A percentile compares a stretch with the other conserved stretches of the same genome.
These are phyloP conservation scores for Irpex sp. DNA, from an alignment of 1,284 basidiomycete species.

Conservation along the genomic window DNA sequence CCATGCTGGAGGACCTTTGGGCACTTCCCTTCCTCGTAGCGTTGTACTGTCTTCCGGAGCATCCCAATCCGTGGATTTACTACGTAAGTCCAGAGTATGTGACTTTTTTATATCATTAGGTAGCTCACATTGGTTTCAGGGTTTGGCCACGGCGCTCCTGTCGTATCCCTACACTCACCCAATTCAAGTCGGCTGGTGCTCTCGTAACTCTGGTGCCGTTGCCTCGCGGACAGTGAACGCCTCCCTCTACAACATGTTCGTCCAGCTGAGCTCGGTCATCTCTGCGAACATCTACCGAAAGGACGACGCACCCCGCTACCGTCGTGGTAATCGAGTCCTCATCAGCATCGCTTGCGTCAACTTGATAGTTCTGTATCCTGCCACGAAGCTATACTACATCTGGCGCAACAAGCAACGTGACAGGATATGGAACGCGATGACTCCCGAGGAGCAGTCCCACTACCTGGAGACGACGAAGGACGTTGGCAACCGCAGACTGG, in stretches of 20 bases:
- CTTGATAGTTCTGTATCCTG: slow-evolving; percentile 45
- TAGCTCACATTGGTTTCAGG: slow-evolving; percentile 15
- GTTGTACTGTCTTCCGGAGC: slow-evolving; percentile 39
- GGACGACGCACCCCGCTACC: slow-evolving; percentile 51
- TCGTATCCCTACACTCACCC: slow-evolving; percentile 35
- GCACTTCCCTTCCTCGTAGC: slow-evolving; percentile 49
- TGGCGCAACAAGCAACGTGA: slow-evolving; percentile 48
- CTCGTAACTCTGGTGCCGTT: slow-evolving; percentile 51
- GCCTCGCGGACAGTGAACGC: slow-evolving; percentile 53
- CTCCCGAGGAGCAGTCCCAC: slow-evolving; percentile 35
- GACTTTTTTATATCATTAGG: not conserved
- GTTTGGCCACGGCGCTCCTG: slow-evolving; percentile 26
- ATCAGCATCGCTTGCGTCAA: slow-evolving; percentile 46
- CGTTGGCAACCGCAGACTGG: slow-evolving; percentile 37
- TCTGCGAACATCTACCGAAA: slow-evolving; percentile 44
- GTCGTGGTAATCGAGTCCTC: slow-evolving; percentile 44
- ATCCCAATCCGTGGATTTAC: slow-evolving; percentile 47
- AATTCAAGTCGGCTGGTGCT: slow-evolving; percentile 50
- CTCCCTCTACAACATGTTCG: slow-evolving; percentile 56
- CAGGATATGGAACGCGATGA: slow-evolving; percentile 51
- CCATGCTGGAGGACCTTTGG: slow-evolving; percentile 51
- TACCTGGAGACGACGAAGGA: slow-evolving; percentile 43
- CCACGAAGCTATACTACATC: slow-evolving; percentile 46
- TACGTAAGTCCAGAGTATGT: slow-evolving; percentile 26
- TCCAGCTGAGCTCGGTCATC: slow-evolving; percentile 44